Percentiles rank a stretch among this genome's conserved stretches.
These are phyloP conservation scores for Gilbertella persicaria DNA, from an alignment of 371 early-diverging fungal genomes.

Conservation along the genomic window DNA sequence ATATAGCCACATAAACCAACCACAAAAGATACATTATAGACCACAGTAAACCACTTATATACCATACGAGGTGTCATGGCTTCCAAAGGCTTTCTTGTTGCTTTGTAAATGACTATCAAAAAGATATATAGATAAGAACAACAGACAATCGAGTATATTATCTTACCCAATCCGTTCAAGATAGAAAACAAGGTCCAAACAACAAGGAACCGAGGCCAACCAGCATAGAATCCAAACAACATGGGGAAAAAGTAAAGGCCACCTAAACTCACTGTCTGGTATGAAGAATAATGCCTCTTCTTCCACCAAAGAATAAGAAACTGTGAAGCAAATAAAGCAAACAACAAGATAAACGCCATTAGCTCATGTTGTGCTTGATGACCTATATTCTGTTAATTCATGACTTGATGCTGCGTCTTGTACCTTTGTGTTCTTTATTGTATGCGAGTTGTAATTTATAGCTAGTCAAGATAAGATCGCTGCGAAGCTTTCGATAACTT, in stretches of 20 bases:
- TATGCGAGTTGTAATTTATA: conserved; percentile 42
- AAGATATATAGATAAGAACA: conserved; percentile 10
- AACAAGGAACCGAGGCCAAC: conserved; percentile 48
- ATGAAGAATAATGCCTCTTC: conserved; percentile 73
- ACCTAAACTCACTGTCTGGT: conserved; percentile 68
- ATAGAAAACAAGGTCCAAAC: conserved; percentile 48
- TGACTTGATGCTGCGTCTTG: too few species aligned
- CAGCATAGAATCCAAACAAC: conserved; percentile 51
- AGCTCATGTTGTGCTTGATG: conserved; percentile 72
- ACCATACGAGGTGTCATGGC: conserved; percentile 70
- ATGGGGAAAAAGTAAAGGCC: conserved; percentile 77
- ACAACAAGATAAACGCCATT: conserved; percentile 81
- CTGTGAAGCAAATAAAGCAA: conserved; percentile 72
- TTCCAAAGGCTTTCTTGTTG: conserved; percentile 65
- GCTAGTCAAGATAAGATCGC: conserved; percentile 15
- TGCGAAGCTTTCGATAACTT: conserved; percentile 3
- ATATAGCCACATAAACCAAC: conserved; percentile 63
- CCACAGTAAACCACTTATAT: conserved; percentile 70
- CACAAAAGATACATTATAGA: conserved; percentile 66
- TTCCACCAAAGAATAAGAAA: conserved; percentile 80
- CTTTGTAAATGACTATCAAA: conserved; percentile 54
- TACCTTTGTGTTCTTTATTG: conserved; percentile 46
- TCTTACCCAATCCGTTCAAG: conserved; percentile 44
- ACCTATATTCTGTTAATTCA: too few species aligned
- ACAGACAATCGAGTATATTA: conserved; percentile 13